Evolutionary conservation across 2,329 filamentous ascomycete species (phyloP).

Genomic region (Phyllosticta citribraziliensis): DNA sequence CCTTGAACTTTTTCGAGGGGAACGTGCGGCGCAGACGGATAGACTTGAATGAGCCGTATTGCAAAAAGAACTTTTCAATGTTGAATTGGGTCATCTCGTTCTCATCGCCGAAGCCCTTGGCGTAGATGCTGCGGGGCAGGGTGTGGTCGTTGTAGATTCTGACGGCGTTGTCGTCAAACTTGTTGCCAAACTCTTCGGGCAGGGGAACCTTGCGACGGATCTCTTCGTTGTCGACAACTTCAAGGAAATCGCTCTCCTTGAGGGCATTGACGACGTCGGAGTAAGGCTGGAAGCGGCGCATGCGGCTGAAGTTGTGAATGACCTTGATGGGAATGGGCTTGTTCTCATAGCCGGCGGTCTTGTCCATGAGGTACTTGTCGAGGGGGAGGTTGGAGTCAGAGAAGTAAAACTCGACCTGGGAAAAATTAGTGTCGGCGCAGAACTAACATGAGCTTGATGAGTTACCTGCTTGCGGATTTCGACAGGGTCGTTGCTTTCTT

Average conservation of each 20-base stretch:
- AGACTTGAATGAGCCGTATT: slow-evolving; percentile 67
- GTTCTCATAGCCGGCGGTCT: slow-evolving; percentile 70
- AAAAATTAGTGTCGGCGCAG: slow-evolving; percentile 13
- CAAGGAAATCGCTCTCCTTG: slow-evolving; percentile 63
- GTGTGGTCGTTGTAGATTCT: slow-evolving; percentile 52
- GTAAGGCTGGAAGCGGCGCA: slow-evolving; percentile 89
- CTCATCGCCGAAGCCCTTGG: slow-evolving; percentile 87
- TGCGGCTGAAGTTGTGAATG: slow-evolving; percentile 84
- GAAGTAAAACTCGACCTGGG: slow-evolving; percentile 90
- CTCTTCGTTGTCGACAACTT: slow-evolving; percentile 53
- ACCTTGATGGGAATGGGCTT: slow-evolving; percentile 68
- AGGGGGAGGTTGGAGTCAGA: slow-evolving; percentile 79
- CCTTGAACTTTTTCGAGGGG: slow-evolving; percentile 72
- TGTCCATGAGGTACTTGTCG: slow-evolving; percentile 77
- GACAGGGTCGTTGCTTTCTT: slow-evolving; percentile 65
- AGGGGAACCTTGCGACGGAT: slow-evolving; percentile 61
- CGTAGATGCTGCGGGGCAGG: slow-evolving; percentile 72
- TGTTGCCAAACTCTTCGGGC: slow-evolving; percentile 35
- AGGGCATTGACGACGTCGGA: slow-evolving; percentile 74
- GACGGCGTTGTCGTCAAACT: slow-evolving; percentile 43
- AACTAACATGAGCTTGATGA: background rate
- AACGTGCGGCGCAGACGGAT: slow-evolving; percentile 76
- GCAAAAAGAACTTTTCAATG: slow-evolving; percentile 82
- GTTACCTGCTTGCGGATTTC: slow-evolving; percentile 75
- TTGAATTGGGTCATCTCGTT: slow-evolving; percentile 80